Evolutionary conservation across 2,329 filamentous ascomycete genomes (phyloP), one percentile per base, ranked within the genome.

Genomic region (Rhexocercosporidium sp.): DNA sequence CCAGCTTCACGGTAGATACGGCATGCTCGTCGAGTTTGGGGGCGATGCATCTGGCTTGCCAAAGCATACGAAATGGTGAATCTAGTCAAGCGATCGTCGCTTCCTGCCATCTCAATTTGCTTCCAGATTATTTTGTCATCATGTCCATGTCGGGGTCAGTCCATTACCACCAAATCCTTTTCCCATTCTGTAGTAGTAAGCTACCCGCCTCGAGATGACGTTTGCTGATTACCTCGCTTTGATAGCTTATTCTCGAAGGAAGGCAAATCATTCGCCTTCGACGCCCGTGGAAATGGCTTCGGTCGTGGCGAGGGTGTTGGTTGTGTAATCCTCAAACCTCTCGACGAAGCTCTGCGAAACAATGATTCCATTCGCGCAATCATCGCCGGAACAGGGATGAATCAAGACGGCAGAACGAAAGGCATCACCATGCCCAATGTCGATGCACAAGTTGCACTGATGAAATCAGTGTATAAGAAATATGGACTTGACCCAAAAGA

Each of bases 241-340:
- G 12, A 79, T 83, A 47, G n/a, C 18, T 34, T 27, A 0, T 67
- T 71, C 49, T 70, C 67, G 1, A 59, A 69, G 20, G 65, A 70
- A 44, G 69, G 71, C 22, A 70, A 66, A 46, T 73, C 67, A 81
- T 70, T 83, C 82, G 5, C 89, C 86, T 72, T 88, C 89, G 71
- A 74, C 80, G n/a, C 81, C 82, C 3, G 69, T 11, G 89, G 86
- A 20, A 85, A 86, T 66, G 89, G 89, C 0, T 92, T 91, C 72
- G 87, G 84, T 0, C 82, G 88, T 37, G 89, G 88, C 1, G 89
- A 92, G 72, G 89, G 88, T 0, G 80, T 86, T 29, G 87, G 83
- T 0, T 81, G 86, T n/a, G 76, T 91, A 1, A 72, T 90, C 3
- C 73, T 91, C 56, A 91, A 91, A 76, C 82, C 82, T 1, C 78